These are phyloP conservation scores for Suillus bovinus DNA, from an alignment of 768 basidiomycete genomes.

Conservation along the genomic window DNA sequence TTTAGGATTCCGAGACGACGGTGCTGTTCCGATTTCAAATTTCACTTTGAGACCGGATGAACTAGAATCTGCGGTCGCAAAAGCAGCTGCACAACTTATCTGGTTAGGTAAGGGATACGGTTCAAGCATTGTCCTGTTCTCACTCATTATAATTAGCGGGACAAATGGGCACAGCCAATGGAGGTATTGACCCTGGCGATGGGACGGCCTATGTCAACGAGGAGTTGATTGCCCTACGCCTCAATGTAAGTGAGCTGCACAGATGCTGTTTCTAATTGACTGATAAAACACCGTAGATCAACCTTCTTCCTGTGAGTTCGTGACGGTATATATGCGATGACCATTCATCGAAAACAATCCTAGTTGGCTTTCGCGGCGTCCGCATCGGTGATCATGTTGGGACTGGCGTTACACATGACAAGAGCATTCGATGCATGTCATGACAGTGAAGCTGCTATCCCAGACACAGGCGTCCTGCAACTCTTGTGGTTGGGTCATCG, in stretches of 20 bases:
- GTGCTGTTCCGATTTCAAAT: neutral
- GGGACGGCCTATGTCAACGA: neutral
- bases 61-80: slow-evolving; percentile 4
- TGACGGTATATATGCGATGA: neutral
- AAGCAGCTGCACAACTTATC: neutral
- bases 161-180: neutral
- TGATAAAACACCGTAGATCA: neutral
- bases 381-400: slow-evolving; percentile 7
- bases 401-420: neutral
- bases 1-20: neutral
- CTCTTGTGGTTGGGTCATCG: slow-evolving; percentile 11
- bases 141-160: neutral
- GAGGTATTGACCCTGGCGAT: neutral
- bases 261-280: too few relatives aligned
- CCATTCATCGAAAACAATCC: neutral
- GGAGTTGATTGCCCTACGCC: neutral
- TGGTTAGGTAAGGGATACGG: neutral
- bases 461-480: slow-evolving; percentile 5
- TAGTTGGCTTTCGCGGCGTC: slow-evolving; percentile 2
- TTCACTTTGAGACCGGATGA: neutral
- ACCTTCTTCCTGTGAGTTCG: slow-evolving; percentile 6
- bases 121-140: neutral
- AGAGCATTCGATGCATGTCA: neutral
- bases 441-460: neutral
- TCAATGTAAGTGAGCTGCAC: neutral